These are phyloP conservation scores for Pseudonitzschia pungens DNA, from an alignment of 108 stramenopile species.

Conservation along the genomic window DNA sequence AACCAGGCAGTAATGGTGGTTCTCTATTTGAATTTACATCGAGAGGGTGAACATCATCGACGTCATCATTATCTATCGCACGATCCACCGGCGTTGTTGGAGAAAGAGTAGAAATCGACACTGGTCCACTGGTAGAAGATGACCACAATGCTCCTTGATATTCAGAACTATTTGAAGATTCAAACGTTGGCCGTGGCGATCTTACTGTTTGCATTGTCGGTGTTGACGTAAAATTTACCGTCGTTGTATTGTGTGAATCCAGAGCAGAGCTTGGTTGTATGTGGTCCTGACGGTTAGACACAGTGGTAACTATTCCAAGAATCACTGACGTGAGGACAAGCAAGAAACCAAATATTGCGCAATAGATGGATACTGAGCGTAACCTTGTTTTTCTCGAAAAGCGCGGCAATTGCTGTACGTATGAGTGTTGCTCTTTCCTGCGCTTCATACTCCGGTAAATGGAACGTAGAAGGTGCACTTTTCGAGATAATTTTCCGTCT, in stretches of 20 bases:
- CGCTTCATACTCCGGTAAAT: background rate
- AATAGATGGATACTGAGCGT: background rate
- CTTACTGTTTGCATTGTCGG: background rate
- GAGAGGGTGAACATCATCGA: background rate
- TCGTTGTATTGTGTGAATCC: background rate
- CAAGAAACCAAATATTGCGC: background rate
- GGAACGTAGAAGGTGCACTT: background rate
- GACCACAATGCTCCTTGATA: background rate
- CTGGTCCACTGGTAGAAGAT: background rate
- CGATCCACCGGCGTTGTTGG: background rate
- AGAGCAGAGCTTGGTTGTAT: background rate
- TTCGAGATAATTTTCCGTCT: background rate
- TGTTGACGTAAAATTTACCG: background rate
- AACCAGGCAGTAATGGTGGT: background rate
- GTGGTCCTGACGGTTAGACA: background rate
- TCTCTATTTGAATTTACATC: background rate
- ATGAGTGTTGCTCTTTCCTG: background rate
- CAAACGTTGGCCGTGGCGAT: background rate
- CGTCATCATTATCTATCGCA: background rate
- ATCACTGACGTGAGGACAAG: background rate
- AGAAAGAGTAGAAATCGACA: no score
- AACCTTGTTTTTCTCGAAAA: background rate
- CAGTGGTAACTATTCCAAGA: background rate
- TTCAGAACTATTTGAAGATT: background rate
- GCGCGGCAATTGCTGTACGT: background rate